These are phyloP conservation scores for Fusarium newnesense DNA, from an alignment of 2,329 filamentous ascomycete species.

Conservation along the genomic window DNA sequence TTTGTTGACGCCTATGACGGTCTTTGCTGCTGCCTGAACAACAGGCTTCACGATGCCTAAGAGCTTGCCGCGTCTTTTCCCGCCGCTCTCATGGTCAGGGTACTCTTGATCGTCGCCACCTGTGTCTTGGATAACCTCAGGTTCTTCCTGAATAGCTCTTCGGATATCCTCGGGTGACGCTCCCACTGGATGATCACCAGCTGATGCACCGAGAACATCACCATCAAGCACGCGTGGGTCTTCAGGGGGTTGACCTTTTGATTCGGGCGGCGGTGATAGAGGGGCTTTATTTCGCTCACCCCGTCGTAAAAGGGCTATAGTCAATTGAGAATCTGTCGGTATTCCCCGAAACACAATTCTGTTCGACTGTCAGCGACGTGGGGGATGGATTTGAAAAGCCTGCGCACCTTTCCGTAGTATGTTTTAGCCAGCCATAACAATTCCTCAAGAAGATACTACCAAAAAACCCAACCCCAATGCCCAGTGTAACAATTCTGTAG, in stretches of 20 bases:
- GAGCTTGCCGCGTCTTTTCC: constrained; percentile 54
- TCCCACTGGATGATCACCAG: constrained; percentile 28
- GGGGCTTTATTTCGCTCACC: constrained; percentile 81
- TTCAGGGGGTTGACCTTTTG: background rate
- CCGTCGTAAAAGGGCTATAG: constrained; percentile 78
- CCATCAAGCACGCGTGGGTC: background rate
- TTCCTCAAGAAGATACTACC: background rate
- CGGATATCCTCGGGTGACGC: constrained; percentile 64
- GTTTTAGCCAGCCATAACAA: background rate
- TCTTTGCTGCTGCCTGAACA: constrained; percentile 74
- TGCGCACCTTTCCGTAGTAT: constrained; percentile 64
- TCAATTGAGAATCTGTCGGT: constrained; percentile 82
- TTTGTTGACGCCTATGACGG: constrained; percentile 74
- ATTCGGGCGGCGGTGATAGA: constrained; percentile 61
- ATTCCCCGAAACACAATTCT: constrained; percentile 80
- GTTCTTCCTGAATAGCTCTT: constrained; percentile 59
- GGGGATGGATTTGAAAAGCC: constrained; percentile 47
- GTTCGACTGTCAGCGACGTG: constrained; percentile 60
- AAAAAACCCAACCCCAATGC: constrained; percentile 3
- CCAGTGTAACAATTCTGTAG: background rate
- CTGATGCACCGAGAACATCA: constrained; percentile 53
- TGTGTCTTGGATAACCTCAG: constrained; percentile 47
- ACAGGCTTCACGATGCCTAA: constrained; percentile 72
- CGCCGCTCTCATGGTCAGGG: constrained; percentile 55
- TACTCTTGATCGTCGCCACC: constrained; percentile 57